Evolutionary conservation across 345 rosid genomes (phyloP).

Genomic region (Hibiscus mutabilis): DNA sequence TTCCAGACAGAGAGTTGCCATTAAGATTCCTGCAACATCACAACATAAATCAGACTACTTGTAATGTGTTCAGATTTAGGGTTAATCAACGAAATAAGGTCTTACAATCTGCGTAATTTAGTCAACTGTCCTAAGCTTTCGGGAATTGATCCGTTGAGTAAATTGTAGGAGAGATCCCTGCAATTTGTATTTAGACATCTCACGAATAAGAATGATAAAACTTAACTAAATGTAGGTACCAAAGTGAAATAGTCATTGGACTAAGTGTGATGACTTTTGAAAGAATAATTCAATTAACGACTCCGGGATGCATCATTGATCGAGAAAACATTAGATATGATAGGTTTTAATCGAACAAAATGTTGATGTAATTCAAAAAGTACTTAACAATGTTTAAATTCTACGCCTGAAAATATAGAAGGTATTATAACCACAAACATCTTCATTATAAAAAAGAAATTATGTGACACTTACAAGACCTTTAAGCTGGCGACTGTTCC

Average conservation of each 20-base stretch:
- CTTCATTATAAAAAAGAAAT: neutral
- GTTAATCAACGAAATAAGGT: conserved; percentile 5
- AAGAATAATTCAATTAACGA: neutral
- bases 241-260: neutral
- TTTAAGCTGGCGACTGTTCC: conserved; percentile 59
- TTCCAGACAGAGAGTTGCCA: conserved; percentile 78
- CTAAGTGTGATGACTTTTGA: neutral
- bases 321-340: neutral
- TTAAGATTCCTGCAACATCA: conserved; percentile 71
- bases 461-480: conserved; percentile 59
- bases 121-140: conserved; percentile 79
- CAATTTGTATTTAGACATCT: conserved; percentile 7
- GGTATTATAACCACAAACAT: neutral
- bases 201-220: neutral
- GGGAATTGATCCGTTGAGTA: conserved; percentile 81
- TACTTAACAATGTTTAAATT: neutral
- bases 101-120: conserved; percentile 74
- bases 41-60: conserved; percentile 6
- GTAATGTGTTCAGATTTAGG: neutral
- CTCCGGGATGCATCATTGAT: neutral
- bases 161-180: conserved; percentile 95
- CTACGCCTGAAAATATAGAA: neutral
- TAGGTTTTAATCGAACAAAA: neutral
- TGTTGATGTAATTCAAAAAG: neutral
- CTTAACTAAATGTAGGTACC: neutral